A percentile compares a stretch with the other conserved stretches of the same genome.
These are phyloP conservation scores for Hypoxylon sp. DNA, from an alignment of 2,329 filamentous ascomycete species.

Conservation along the genomic window DNA sequence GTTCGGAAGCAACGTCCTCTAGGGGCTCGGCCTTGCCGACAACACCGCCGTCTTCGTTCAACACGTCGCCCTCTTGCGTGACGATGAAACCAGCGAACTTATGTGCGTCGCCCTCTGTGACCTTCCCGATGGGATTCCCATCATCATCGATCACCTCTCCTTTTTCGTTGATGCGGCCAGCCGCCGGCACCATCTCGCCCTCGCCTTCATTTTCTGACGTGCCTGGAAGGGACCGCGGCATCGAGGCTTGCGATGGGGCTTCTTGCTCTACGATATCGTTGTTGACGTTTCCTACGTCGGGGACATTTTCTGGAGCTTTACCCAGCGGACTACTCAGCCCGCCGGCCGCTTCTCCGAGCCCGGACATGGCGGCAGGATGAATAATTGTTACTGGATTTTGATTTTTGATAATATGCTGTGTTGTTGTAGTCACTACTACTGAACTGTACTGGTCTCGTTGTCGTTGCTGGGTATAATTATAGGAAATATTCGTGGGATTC, in stretches of 20 bases:
- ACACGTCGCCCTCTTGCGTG: slow-evolving; percentile 56
- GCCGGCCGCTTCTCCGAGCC: slow-evolving; percentile 47
- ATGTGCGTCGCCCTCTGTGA: slow-evolving; percentile 53
- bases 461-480: slow-evolving; percentile 36
- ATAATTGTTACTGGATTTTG: slow-evolving; percentile 48
- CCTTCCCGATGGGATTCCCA: slow-evolving; percentile 63
- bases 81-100: slow-evolving; percentile 55
- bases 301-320: slow-evolving; percentile 39
- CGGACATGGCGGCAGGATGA: slow-evolving; percentile 53
- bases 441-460: slow-evolving; percentile 12
- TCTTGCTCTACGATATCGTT: slow-evolving; percentile 25
- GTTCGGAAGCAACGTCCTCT: slow-evolving; percentile 52
- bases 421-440: slow-evolving; percentile 43
- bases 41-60: slow-evolving; percentile 52
- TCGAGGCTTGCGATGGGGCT: slow-evolving; percentile 43
- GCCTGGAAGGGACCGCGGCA: slow-evolving; percentile 52
- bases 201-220: slow-evolving; percentile 50
- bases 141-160: slow-evolving; percentile 71
- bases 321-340: slow-evolving; percentile 37
- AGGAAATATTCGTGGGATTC: slow-evolving; percentile 40
- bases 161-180: slow-evolving; percentile 64
- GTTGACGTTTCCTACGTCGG: slow-evolving; percentile 12
- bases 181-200: slow-evolving; percentile 56
- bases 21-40: slow-evolving; percentile 56
- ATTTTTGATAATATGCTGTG: slow-evolving; percentile 46